Conservation (phyloP, 371 early-diverging fungal species). For the Coemansia sp. region DNA sequence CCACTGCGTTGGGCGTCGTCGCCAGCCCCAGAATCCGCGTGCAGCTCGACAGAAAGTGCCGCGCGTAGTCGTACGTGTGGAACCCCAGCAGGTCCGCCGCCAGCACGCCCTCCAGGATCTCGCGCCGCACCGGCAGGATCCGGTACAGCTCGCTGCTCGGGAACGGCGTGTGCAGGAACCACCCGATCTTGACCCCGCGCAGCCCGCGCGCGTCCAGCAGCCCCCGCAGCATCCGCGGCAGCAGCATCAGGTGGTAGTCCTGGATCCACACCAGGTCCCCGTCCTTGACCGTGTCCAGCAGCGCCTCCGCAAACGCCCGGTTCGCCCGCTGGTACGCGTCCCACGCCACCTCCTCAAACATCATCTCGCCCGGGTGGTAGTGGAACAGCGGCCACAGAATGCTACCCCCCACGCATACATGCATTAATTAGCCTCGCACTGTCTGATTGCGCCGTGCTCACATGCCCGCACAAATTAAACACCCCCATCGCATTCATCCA, state of each 20-base stretch:
- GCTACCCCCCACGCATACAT: slow-evolving; percentile 49
- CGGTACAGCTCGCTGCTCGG: slow-evolving; percentile 94
- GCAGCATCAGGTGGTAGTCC: slow-evolving; percentile 98
- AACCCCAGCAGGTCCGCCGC: slow-evolving; percentile 94
- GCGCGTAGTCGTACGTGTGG: slow-evolving; percentile 99
- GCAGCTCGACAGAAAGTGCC: slow-evolving; percentile 97
- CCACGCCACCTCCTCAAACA: slow-evolving; percentile 91
- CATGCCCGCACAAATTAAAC: background rate
- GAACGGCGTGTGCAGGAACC: slow-evolving; percentile 99
- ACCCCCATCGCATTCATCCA: too few relatives aligned
- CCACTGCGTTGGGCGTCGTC: slow-evolving; percentile 90
- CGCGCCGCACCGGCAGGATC: slow-evolving; percentile 86
- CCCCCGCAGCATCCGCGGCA: slow-evolving; percentile 85
- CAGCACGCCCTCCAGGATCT: slow-evolving; percentile 90
- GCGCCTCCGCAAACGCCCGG: slow-evolving; percentile 83
- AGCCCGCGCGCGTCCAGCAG: slow-evolving; percentile 53
- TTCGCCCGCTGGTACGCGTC: slow-evolving; percentile 95
- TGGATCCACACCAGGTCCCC: slow-evolving; percentile 99
- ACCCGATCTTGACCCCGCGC: slow-evolving; percentile 90
- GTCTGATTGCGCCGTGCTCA: background rate
- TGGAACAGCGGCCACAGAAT: slow-evolving; percentile 99
- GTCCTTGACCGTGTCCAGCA: slow-evolving; percentile 77
- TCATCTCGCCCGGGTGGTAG: slow-evolving; percentile 96
- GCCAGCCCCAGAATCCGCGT: slow-evolving; percentile 89
- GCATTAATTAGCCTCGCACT: background rate